These are phyloP conservation scores for Phytopythium delawarense DNA, from an alignment of 352 stramenopile species.

Conservation along the genomic window DNA sequence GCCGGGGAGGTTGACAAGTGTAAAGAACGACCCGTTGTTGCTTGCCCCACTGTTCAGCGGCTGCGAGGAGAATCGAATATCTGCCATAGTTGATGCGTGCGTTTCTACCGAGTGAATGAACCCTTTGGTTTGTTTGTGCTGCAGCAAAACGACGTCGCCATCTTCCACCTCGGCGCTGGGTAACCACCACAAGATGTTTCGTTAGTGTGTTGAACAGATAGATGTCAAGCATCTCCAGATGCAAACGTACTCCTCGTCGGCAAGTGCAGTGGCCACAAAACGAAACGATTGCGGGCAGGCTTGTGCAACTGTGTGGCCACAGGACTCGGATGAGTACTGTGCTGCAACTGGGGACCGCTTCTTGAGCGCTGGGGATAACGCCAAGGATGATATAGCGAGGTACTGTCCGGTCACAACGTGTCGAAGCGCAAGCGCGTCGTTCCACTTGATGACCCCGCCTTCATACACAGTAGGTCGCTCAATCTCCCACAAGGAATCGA, in stretches of 20 bases:
- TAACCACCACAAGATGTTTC: neutral
- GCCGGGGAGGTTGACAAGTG: conserved; percentile 40
- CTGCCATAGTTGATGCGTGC: conserved; percentile 55
- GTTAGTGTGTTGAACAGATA: neutral
- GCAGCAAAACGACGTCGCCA: conserved; percentile 51
- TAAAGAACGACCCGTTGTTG: conserved; percentile 27
- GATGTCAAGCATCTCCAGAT: neutral
- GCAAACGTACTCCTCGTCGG: conserved; percentile 44
- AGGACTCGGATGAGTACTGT: conserved; percentile 13
- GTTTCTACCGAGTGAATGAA: conserved; percentile 71
- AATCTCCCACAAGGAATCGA: conserved; percentile 62
- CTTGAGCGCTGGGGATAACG: conserved; percentile 12
- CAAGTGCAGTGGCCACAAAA: conserved; percentile 54
- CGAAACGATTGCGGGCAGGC: conserved; percentile 42
- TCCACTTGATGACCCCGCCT: conserved; percentile 55
- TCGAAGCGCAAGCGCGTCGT: conserved; percentile 39
- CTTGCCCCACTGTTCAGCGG: conserved; percentile 26
- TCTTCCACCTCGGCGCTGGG: conserved; percentile 40
- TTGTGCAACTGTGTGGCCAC: conserved; percentile 29
- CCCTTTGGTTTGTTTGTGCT: conserved; percentile 38
- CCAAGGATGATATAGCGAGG: conserved; percentile 26
- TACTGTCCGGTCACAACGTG: conserved; percentile 59
- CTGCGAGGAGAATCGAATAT: conserved; percentile 61
- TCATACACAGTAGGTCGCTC: conserved; percentile 43
- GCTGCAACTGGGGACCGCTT: conserved; percentile 17